Conservation (phyloP, 352 stramenopile genomes). For the Globisporangium heterothallicum region DNA sequence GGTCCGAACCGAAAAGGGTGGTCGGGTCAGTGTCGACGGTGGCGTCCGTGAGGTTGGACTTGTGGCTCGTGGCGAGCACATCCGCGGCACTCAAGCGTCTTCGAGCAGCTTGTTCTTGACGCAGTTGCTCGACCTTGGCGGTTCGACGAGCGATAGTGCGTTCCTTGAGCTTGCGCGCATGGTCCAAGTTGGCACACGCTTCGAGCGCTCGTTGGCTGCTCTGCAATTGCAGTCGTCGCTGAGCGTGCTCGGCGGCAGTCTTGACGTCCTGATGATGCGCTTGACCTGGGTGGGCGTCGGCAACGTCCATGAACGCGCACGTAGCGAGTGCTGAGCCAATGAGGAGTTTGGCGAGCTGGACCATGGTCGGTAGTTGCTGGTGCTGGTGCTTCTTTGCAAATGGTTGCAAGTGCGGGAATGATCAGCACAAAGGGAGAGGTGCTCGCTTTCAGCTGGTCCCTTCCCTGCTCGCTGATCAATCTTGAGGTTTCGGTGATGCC, state of each 20-base stretch:
- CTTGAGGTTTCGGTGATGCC: too few relatives aligned
- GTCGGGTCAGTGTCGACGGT: neutral
- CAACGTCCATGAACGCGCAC: neutral
- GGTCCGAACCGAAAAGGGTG: conserved; percentile 4
- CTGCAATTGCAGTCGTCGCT: conserved; percentile 5
- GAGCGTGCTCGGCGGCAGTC: neutral
- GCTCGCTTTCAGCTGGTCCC: neutral
- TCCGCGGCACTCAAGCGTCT: conserved; percentile 1
- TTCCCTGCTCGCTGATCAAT: neutral
- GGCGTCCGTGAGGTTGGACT: conserved; percentile 1
- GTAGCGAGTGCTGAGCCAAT: neutral
- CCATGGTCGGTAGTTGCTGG: neutral
- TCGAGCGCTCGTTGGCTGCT: conserved; percentile 6
- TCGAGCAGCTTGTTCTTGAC: neutral
- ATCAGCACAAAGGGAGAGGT: neutral
- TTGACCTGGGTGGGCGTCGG: neutral
- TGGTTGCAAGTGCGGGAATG: neutral
- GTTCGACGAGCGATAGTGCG: neutral
- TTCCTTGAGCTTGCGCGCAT: conserved; percentile 5
- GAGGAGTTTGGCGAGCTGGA: neutral
- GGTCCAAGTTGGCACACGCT: conserved; percentile 4
- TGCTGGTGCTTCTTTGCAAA: too few relatives aligned
- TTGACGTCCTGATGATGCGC: neutral
- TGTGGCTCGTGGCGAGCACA: conserved; percentile 3
- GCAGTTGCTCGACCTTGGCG: conserved; percentile 1